A percentile compares a stretch with the other conserved stretches of the same genome.
Evolutionary conservation across 495 filamentous ascomycete genomes (phyloP).

Genomic region (Aspergillus diversus): DNA sequence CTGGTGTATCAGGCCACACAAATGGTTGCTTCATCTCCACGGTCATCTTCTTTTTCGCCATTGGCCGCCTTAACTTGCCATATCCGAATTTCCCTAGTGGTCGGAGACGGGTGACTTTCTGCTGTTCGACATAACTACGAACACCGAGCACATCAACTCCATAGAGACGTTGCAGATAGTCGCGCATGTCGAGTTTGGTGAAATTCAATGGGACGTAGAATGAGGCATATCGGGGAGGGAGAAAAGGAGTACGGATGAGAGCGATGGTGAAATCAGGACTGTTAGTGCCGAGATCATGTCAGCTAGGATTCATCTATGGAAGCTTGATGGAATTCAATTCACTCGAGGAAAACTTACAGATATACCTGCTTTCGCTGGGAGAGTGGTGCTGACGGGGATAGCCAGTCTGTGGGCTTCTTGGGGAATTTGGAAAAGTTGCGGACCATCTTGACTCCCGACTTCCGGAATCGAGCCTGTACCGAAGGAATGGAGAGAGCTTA

Average conservation of each 20-base stretch:
- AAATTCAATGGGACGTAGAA: constrained; percentile 86
- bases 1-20: constrained; percentile 73
- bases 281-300: constrained; percentile 8
- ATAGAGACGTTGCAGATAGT: constrained; percentile 83
- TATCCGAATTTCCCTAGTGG: constrained; percentile 44
- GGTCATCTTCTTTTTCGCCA: constrained; percentile 84
- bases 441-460: constrained; percentile 36
- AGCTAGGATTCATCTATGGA: not conserved
- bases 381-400: constrained; percentile 25
- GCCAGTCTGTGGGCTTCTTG: constrained; percentile 32
- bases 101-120: constrained; percentile 52
- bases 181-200: constrained; percentile 89
- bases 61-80: constrained; percentile 57
- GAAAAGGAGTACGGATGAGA: constrained; percentile 70
- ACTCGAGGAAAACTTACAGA: constrained; percentile 54
- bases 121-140: constrained; percentile 77
- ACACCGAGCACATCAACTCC: constrained; percentile 66
- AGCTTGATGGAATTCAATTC: too few relatives aligned
- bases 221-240: constrained; percentile 75
- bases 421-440: constrained; percentile 35
- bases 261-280: constrained; percentile 81
- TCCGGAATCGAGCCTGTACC: not conserved
- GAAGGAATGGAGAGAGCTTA: not conserved
- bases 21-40: constrained; percentile 84
- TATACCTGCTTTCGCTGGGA: constrained; percentile 62